phyloP scores from a whole-genome alignment of 73 alveolate genomes.

The Blepharisma stoltei region DNA sequence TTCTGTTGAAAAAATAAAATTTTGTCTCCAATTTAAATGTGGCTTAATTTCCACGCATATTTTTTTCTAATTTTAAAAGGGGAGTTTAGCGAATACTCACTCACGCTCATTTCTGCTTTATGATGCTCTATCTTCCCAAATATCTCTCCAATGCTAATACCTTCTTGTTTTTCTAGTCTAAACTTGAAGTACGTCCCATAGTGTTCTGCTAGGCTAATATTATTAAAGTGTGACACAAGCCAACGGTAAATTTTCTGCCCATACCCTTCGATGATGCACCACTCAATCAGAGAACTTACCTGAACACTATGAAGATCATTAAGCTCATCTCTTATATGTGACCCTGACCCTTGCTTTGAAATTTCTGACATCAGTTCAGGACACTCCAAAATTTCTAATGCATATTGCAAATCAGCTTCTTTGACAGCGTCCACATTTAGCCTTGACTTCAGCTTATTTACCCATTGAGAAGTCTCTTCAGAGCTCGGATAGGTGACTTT shows the following conservation, averaged over 20 bases:
- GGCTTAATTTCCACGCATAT: no score
- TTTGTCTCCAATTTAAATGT: no score
- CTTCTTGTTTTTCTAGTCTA: slow-evolving; percentile 52
- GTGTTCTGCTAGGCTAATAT: slow-evolving; percentile 55
- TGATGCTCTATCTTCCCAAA: slow-evolving; percentile 65
- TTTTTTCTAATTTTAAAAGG: no score
- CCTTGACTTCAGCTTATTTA: not conserved
- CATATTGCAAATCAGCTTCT: not conserved
- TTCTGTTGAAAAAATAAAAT: no score
- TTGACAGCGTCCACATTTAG: not conserved
- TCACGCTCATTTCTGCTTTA: slow-evolving; percentile 50
- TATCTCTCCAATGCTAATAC: slow-evolving; percentile 57
- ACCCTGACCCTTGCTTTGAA: slow-evolving; percentile 26
- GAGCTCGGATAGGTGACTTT: slow-evolving; percentile 51
- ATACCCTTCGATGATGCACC: slow-evolving; percentile 46
- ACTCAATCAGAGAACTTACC: slow-evolving; percentile 44
- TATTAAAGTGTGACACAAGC: slow-evolving; percentile 44
- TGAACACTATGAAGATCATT: slow-evolving; percentile 38
- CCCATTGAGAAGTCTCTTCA: slow-evolving; percentile 34
- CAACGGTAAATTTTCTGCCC: slow-evolving; percentile 49
- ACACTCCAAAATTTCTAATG: not conserved
- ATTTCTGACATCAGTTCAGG: not conserved
- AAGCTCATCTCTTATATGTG: slow-evolving; percentile 40
- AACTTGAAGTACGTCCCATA: slow-evolving; percentile 63
- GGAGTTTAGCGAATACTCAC: slow-evolving; percentile 65